A percentile compares a stretch with the other conserved stretches of the same genome.
Evolutionary conservation across 2,329 filamentous ascomycete species (phyloP).

Genomic region (Claviceps cyperi): DNA sequence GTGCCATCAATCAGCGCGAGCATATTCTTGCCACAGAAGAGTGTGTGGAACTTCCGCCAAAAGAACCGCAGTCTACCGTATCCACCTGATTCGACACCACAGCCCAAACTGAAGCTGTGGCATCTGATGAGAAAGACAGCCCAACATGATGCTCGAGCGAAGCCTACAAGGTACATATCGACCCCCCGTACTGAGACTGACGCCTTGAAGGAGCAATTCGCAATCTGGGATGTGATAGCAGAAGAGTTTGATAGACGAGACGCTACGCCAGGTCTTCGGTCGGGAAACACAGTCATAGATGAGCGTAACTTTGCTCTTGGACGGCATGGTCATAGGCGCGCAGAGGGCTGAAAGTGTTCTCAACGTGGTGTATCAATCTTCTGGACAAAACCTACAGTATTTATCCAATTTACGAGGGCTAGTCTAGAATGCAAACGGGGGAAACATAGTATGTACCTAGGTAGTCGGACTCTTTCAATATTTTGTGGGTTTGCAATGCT

Average conservation of each 20-base stretch:
- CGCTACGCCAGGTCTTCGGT: constrained; percentile 18
- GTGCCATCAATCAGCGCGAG: constrained; percentile 40
- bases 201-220: constrained; percentile 17
- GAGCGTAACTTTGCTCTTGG: constrained; percentile 20
- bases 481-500: constrained; percentile 3
- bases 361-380: constrained; percentile 1
- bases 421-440: constrained; percentile 1
- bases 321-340: background rate
- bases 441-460: constrained; percentile 1
- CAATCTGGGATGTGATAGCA: constrained; percentile 23
- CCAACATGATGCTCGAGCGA: constrained; percentile 8
- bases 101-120: constrained; percentile 10
- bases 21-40: constrained; percentile 35
- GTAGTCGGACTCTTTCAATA: constrained; percentile 1
- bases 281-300: constrained; percentile 25
- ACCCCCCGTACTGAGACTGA: constrained; percentile 1
- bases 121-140: constrained; percentile 5
- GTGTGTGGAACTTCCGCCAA: constrained; percentile 36
- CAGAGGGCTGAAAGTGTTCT: background rate
- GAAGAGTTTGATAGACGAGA: constrained; percentile 23
- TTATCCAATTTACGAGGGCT: constrained; percentile 4
- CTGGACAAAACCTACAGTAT: constrained; percentile 1
- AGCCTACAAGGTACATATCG: constrained; percentile 4
- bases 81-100: constrained; percentile 12
- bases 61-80: constrained; percentile 10